A percentile compares a stretch with the other conserved stretches of the same genome.
phyloP scores from a whole-genome alignment of 371 early-diverging fungal genomes.

The Mortierella sp. region DNA sequence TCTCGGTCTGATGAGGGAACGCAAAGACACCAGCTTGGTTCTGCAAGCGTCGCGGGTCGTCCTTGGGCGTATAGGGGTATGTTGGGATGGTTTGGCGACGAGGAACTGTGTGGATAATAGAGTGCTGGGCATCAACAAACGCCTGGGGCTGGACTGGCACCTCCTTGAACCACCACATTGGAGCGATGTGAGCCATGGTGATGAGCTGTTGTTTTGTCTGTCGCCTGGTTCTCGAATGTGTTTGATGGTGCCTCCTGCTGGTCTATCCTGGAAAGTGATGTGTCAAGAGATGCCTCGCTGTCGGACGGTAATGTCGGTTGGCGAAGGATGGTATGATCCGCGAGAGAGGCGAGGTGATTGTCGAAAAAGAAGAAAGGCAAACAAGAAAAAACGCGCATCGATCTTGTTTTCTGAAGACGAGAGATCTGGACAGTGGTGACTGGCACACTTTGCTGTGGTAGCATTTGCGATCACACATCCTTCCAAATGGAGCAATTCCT shows the following conservation, averaged over 20 bases:
- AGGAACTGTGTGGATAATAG: slow-evolving; percentile 31
- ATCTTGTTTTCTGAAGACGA: too few relatives aligned
- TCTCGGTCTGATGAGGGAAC: slow-evolving; percentile 37
- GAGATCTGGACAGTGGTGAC: too few relatives aligned
- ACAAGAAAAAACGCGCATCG: too few relatives aligned
- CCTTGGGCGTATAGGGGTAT: neutral
- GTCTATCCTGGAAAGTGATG: too few relatives aligned
- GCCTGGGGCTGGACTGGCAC: slow-evolving; percentile 50
- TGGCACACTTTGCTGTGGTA: too few relatives aligned
- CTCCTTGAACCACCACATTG: slow-evolving; percentile 58
- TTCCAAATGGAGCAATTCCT: too few relatives aligned
- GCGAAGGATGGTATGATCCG: neutral
- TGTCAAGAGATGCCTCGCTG: too few relatives aligned
- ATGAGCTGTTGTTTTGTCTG: neutral
- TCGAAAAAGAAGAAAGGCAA: neutral
- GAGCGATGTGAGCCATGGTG: slow-evolving; percentile 33
- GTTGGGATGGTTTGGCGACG: slow-evolving; percentile 16
- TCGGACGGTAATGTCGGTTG: neutral
- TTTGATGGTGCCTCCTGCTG: neutral
- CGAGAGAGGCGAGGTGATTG: neutral
- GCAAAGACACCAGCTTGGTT: slow-evolving; percentile 51
- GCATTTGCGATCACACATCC: too few relatives aligned
- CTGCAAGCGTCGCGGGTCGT: slow-evolving; percentile 10
- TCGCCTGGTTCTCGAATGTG: too few relatives aligned
- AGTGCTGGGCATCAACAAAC: slow-evolving; percentile 33